phyloP scores from a whole-genome alignment of 345 rosid species.

The Cardiospermum halicacabum region DNA sequence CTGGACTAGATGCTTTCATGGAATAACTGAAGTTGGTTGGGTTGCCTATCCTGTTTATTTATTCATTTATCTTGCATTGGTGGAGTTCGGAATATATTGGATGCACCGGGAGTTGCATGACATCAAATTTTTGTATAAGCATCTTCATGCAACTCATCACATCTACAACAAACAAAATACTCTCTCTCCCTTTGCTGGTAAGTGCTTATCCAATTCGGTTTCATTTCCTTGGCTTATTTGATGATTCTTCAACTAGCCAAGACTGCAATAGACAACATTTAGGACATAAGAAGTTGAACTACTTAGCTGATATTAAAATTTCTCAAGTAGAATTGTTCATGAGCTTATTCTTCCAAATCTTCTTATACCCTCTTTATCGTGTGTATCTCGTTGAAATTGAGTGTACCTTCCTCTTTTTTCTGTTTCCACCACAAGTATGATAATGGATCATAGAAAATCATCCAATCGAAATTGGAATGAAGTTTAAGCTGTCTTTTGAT shows the following conservation, averaged over 20 bases:
- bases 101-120: constrained; percentile 94
- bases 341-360: neutral
- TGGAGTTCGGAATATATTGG: constrained; percentile 96
- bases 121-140: constrained; percentile 85
- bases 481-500: neutral
- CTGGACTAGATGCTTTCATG: constrained; percentile 73
- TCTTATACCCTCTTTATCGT: neutral
- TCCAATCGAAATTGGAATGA: neutral
- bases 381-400: neutral
- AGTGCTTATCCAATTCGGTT: constrained; percentile 16
- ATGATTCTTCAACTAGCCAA: neutral
- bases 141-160: constrained; percentile 87
- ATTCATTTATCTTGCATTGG: constrained; percentile 49
- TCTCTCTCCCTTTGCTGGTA: constrained; percentile 96
- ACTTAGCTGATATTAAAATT: neutral
- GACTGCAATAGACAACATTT: neutral
- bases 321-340: neutral
- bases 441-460: neutral
- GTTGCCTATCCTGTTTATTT: constrained; percentile 40
- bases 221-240: constrained; percentile 1
- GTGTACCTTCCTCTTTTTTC: neutral
- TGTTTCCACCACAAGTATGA: neutral
- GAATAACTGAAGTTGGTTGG: constrained; percentile 67
- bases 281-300: neutral
- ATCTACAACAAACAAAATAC: constrained; percentile 98